phyloP scores from a whole-genome alignment of 1,139 yeast species.

The Pneumocystis oryctolagi region DNA sequence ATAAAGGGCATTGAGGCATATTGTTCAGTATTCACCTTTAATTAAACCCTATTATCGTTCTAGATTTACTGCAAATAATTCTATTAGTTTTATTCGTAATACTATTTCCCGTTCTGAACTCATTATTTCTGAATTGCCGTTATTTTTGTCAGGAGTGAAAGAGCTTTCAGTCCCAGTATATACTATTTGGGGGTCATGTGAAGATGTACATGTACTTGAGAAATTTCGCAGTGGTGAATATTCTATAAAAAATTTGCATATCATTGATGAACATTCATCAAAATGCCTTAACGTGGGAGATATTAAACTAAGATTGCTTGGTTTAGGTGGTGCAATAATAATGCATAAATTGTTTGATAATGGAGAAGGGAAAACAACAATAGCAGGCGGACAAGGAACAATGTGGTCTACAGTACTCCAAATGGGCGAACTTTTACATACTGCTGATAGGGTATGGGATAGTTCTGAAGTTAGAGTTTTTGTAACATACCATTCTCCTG shows the following conservation, averaged over 20 bases:
- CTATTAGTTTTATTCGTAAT: slow-evolving; percentile 5
- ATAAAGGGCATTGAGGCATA: slow-evolving; percentile 34
- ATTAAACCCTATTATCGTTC: slow-evolving; percentile 24
- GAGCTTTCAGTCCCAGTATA: slow-evolving; percentile 51
- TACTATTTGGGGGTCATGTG: slow-evolving; percentile 61
- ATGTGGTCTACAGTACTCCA: slow-evolving; percentile 63
- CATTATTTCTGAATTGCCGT: slow-evolving; percentile 38
- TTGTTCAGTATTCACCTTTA: slow-evolving; percentile 54
- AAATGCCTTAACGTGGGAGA: slow-evolving; percentile 27
- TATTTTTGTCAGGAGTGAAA: slow-evolving; percentile 36
- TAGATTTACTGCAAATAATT: slow-evolving; percentile 14
- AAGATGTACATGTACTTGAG: slow-evolving; percentile 52
- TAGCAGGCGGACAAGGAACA: slow-evolving; percentile 59
- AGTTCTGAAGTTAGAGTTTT: slow-evolving; percentile 42
- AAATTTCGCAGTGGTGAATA: slow-evolving; percentile 43
- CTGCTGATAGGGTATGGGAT: slow-evolving; percentile 30
- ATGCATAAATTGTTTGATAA: slow-evolving; percentile 56
- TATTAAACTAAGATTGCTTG: slow-evolving; percentile 42
- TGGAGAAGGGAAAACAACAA: slow-evolving; percentile 34
- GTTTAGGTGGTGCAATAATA: slow-evolving; percentile 58
- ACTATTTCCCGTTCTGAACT: slow-evolving; percentile 20
- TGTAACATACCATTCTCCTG: slow-evolving; percentile 53
- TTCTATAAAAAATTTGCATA: slow-evolving; percentile 39
- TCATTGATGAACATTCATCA: slow-evolving; percentile 42
- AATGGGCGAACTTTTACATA: slow-evolving; percentile 46